These are phyloP conservation scores for Ceratobasidium sp. DNA, from an alignment of 1,284 basidiomycete species.

Conservation along the genomic window DNA sequence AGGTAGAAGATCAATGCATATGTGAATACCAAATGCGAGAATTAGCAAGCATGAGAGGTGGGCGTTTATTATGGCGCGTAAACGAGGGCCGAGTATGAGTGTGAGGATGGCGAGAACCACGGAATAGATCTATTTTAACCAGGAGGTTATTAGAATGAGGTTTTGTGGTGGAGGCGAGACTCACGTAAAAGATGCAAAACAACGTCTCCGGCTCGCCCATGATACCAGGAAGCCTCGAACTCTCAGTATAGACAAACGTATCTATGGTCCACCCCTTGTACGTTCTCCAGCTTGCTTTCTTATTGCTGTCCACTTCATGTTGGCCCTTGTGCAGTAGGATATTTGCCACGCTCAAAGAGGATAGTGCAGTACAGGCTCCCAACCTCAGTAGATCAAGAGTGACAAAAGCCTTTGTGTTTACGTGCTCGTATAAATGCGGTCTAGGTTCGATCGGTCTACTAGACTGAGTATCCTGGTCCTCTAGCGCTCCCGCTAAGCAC, in stretches of 20 bases:
- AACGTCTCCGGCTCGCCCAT: too few relatives aligned
- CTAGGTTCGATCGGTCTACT: background rate
- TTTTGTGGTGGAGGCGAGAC: background rate
- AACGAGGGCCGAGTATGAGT: slow-evolving; percentile 9
- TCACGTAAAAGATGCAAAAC: slow-evolving; percentile 40
- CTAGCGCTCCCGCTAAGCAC: background rate
- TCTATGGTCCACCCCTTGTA: too few relatives aligned
- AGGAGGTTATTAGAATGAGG: too few relatives aligned
- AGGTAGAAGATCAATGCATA: slow-evolving; percentile 55
- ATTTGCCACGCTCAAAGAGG: background rate
- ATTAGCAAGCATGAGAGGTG: slow-evolving; percentile 45
- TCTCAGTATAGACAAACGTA: too few relatives aligned
- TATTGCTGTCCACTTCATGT: background rate
- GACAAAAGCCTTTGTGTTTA: background rate
- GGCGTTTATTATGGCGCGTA: background rate
- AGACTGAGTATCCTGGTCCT: too few relatives aligned
- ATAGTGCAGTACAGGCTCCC: background rate
- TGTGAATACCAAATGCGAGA: slow-evolving; percentile 56
- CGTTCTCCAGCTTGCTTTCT: too few relatives aligned
- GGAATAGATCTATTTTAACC: slow-evolving; percentile 34
- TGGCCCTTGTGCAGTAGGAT: background rate
- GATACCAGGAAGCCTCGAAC: too few relatives aligned
- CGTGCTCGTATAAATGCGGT: background rate
- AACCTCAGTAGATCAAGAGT: background rate
- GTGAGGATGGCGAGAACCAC: slow-evolving; percentile 39